Percentiles rank a stretch among this genome's conserved stretches.
Evolutionary conservation across 306 rosid species (phyloP).

Genomic region (Pterocarpus santalinus): DNA sequence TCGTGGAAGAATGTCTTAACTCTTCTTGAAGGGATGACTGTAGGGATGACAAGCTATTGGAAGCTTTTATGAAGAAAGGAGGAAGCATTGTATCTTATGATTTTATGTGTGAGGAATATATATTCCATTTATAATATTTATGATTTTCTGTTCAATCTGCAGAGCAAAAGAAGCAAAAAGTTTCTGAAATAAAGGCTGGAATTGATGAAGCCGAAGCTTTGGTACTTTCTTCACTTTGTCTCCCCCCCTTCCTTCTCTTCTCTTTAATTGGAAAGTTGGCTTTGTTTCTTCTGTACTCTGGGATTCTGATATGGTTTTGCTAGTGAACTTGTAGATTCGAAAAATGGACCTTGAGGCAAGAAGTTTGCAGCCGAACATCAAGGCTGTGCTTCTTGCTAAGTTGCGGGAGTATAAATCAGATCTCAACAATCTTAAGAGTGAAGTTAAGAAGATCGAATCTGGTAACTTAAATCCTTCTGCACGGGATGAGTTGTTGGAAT

Average conservation of each 20-base stretch:
- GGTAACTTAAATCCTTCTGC: slow-evolving; percentile 80
- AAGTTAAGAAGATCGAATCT: slow-evolving; percentile 78
- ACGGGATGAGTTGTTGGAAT: slow-evolving; percentile 90
- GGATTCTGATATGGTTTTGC: slow-evolving; percentile 36
- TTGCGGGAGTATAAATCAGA: slow-evolving; percentile 97
- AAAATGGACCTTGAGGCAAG: slow-evolving; percentile 97
- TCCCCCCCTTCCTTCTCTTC: background rate
- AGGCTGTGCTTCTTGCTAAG: slow-evolving; percentile 86
- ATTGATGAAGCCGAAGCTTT: slow-evolving; percentile 90
- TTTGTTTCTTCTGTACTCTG: slow-evolving; percentile 34
- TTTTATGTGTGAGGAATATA: slow-evolving; percentile 27
- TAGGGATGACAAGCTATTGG: slow-evolving; percentile 19
- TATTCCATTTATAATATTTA: slow-evolving; percentile 16
- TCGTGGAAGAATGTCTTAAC: slow-evolving; percentile 10
- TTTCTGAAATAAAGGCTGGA: slow-evolving; percentile 82
- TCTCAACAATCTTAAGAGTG: slow-evolving; percentile 86
- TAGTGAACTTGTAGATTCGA: slow-evolving; percentile 64
- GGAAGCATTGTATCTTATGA: slow-evolving; percentile 7
- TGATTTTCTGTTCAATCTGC: slow-evolving; percentile 49
- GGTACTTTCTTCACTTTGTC: slow-evolving; percentile 59
- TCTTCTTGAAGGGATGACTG: slow-evolving; percentile 31
- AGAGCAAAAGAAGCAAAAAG: slow-evolving; percentile 95
- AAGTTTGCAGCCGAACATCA: slow-evolving; percentile 89
- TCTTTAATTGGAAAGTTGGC: slow-evolving; percentile 25
- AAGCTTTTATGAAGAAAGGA: slow-evolving; percentile 6